These are phyloP conservation scores for Verticillium isaacii DNA, from an alignment of 2,329 filamentous ascomycete genomes.

Conservation along the genomic window DNA sequence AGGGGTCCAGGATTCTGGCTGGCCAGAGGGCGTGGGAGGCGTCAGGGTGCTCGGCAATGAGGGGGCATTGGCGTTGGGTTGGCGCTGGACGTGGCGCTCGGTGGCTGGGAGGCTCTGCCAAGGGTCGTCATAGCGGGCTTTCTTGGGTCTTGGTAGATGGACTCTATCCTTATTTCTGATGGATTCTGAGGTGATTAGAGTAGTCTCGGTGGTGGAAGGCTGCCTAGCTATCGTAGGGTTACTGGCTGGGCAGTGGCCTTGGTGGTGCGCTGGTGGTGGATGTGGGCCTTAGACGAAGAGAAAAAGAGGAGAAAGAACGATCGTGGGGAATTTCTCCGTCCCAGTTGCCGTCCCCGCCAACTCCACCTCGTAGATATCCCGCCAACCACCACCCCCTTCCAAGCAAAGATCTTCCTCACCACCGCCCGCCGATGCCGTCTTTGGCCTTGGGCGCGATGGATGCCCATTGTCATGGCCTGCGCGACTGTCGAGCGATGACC, in stretches of 20 bases:
- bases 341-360: background rate
- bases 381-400: background rate
- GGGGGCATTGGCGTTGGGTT: background rate
- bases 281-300: background rate
- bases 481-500: background rate
- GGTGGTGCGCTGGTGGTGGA: background rate
- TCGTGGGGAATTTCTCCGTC: conserved; percentile 1
- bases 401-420: background rate
- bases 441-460: background rate
- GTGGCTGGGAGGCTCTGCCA: background rate
- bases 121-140: background rate
- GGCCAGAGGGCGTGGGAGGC: background rate
- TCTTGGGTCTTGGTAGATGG: background rate
- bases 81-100: background rate
- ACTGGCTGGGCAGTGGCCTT: background rate
- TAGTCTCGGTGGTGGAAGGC: background rate
- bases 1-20: background rate
- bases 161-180: too few relatives aligned
- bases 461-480: background rate
- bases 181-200: too few relatives aligned
- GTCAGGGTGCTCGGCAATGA: background rate
- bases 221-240: background rate
- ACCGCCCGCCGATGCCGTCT: background rate
- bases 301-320: background rate
- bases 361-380: conserved; percentile 1